Conservation (phyloP, 148 eudicot species). For the Chenopodium berlandieri region DNA sequence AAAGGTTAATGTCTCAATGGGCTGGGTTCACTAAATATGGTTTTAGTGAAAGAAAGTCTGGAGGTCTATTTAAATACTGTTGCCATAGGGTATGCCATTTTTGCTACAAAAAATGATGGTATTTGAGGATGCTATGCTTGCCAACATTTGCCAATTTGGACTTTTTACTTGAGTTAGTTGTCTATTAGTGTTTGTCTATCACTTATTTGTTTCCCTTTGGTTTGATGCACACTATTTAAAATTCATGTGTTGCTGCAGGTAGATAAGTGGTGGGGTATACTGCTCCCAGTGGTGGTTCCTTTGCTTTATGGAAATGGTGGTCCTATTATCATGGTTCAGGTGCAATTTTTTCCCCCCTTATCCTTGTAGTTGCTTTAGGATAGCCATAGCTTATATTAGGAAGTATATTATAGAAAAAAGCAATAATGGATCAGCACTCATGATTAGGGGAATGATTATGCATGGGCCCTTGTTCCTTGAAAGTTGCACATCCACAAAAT, state of each 20-base stretch:
- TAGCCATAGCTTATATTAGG: background rate
- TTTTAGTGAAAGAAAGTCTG: background rate
- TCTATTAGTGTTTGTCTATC: background rate
- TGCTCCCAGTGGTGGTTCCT: slow-evolving; percentile 73
- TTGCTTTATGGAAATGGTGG: slow-evolving; percentile 82
- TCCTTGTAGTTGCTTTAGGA: background rate
- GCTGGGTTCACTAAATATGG: background rate
- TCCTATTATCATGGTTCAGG: slow-evolving; percentile 95
- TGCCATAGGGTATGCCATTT: background rate
- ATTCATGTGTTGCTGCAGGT: slow-evolving; percentile 49
- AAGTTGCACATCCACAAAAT: background rate
- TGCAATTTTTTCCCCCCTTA: slow-evolving; percentile 13
- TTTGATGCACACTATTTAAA: slow-evolving; percentile 4
- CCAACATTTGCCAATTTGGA: background rate
- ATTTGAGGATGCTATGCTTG: background rate
- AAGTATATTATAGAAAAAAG: background rate
- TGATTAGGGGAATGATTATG: background rate
- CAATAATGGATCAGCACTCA: background rate
- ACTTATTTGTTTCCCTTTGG: slow-evolving; percentile 1
- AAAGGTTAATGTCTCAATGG: background rate
- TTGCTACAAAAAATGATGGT: background rate
- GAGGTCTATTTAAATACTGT: background rate
- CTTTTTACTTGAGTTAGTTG: slow-evolving; percentile 1
- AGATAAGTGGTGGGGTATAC: slow-evolving; percentile 77
- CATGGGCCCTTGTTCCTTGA: background rate